phyloP scores from a whole-genome alignment of 2,329 filamentous ascomycete genomes.

The Emmonsiellopsis sp. region DNA sequence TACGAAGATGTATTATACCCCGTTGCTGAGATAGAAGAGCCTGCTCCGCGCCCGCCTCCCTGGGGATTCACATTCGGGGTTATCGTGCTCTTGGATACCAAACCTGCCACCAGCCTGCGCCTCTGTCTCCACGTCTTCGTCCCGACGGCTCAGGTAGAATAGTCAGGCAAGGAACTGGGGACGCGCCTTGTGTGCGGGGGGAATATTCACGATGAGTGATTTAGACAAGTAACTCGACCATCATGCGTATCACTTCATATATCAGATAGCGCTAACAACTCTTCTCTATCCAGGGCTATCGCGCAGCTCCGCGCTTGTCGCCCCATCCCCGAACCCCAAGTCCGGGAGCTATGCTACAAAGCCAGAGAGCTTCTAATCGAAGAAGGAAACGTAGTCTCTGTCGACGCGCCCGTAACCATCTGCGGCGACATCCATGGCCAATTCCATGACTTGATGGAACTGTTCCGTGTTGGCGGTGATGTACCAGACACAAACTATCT shows the following conservation, averaged over 20 bases:
- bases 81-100: not conserved
- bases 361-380: constrained; percentile 98
- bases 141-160: not conserved
- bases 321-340: constrained; percentile 89
- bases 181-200: constrained; percentile 9
- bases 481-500: constrained; percentile 98
- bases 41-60: not conserved
- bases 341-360: constrained; percentile 95
- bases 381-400: constrained; percentile 98
- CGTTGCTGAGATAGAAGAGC: not conserved
- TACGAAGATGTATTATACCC: not conserved
- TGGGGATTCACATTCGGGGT: not conserved
- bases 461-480: constrained; percentile 94
- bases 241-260: not conserved
- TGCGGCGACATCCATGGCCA: constrained; percentile 98
- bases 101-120: not conserved
- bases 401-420: constrained; percentile 91
- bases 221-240: constrained; percentile 64
- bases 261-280: constrained; percentile 10
- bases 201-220: constrained; percentile 63
- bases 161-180: not conserved
- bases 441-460: constrained; percentile 98
- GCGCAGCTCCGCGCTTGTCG: constrained; percentile 90
- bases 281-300: constrained; percentile 59
- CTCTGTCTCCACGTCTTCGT: not conserved